Evolutionary conservation across 352 stramenopile species (phyloP).

Genomic region (Peronosclerospora sorghi): DNA sequence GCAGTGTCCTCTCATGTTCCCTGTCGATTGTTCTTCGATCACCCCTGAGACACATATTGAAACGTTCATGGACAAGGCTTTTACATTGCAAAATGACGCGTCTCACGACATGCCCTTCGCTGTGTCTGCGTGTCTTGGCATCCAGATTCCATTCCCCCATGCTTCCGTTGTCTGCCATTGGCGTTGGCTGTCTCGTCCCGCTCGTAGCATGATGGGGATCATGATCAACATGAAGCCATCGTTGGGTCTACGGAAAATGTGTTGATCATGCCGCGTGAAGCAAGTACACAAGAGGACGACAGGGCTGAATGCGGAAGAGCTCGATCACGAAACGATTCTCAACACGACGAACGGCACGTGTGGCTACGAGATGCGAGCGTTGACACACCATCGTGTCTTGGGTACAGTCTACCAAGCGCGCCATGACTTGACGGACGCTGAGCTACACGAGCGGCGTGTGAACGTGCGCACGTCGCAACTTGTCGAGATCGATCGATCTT

Average conservation of each 20-base stretch:
- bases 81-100: conserved; percentile 16
- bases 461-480: conserved; percentile 14
- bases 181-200: conserved; percentile 10
- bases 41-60: conserved; percentile 9
- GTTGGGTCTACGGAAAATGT: conserved; percentile 12
- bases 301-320: background rate
- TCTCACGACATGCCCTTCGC: conserved; percentile 16
- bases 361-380: conserved; percentile 17
- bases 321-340: conserved; percentile 10
- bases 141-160: conserved; percentile 11
- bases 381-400: conserved; percentile 23
- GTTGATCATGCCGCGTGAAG: conserved; percentile 20
- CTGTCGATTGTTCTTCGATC: conserved; percentile 17
- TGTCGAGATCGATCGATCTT: conserved; percentile 12
- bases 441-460: conserved; percentile 12
- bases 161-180: conserved; percentile 8
- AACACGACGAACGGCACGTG: conserved; percentile 19
- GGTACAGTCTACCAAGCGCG: conserved; percentile 22
- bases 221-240: conserved; percentile 14
- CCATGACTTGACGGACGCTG: conserved; percentile 11
- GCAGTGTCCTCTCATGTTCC: conserved; percentile 35
- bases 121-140: conserved; percentile 6
- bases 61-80: conserved; percentile 16
- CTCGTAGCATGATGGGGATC: conserved; percentile 23
- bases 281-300: conserved; percentile 10